These are phyloP conservation scores for Trametes sanguinea DNA, from an alignment of 768 basidiomycete genomes.

Conservation along the genomic window DNA sequence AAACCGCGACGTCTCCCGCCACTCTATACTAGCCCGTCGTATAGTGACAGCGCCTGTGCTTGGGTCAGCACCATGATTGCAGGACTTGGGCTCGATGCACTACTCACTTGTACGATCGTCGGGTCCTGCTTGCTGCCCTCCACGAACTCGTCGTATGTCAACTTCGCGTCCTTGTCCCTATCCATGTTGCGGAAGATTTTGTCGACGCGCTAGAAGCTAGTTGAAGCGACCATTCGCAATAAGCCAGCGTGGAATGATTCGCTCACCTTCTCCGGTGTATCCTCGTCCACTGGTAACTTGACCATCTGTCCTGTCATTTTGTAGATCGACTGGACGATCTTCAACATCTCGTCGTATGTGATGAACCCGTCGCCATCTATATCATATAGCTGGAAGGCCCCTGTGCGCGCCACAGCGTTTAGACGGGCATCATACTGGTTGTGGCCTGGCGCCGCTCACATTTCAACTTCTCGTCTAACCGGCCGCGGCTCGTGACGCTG, in stretches of 20 bases:
- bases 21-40: constrained; percentile 84
- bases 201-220: constrained; percentile 78
- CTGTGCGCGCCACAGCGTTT: constrained; percentile 44
- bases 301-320: constrained; percentile 99
- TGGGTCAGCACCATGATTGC: constrained; percentile 15
- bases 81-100: constrained; percentile 7
- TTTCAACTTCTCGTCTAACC: constrained; percentile 96
- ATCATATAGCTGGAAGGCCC: constrained; percentile 99
- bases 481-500: constrained; percentile 90
- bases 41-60: constrained; percentile 84
- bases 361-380: constrained; percentile 98
- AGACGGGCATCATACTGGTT: neutral
- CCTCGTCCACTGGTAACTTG: constrained; percentile 95
- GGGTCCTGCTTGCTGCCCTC: constrained; percentile 99
- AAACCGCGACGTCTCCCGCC: constrained; percentile 10
- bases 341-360: constrained; percentile 98
- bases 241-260: neutral
- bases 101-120: constrained; percentile 90
- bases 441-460: constrained; percentile 55
- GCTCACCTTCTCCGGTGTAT: constrained; percentile 96
- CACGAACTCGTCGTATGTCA: constrained; percentile 96
- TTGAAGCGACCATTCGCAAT: neutral
- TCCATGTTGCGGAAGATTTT: constrained; percentile 99
- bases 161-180: constrained; percentile 86
- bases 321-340: constrained; percentile 97